These are phyloP conservation scores for Escovopsis sp. DNA, from an alignment of 2,329 filamentous ascomycete genomes.

Conservation along the genomic window DNA sequence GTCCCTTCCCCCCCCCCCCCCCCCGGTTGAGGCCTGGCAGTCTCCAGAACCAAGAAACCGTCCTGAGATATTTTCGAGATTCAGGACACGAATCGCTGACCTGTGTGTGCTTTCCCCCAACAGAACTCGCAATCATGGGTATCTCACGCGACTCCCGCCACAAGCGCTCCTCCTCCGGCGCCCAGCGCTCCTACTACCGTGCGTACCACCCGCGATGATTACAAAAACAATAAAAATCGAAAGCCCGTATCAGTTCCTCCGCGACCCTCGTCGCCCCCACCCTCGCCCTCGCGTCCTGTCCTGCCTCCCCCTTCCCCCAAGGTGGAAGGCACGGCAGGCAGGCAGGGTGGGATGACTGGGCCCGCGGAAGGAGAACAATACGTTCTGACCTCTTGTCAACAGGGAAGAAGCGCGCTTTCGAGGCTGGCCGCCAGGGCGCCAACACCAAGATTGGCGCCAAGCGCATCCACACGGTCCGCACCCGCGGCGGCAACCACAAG, in stretches of 20 bases:
- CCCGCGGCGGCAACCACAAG: slow-evolving; percentile 97
- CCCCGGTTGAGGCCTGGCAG: neutral
- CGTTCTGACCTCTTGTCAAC: slow-evolving; percentile 59
- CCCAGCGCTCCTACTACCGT: slow-evolving; percentile 91
- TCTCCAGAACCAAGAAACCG: neutral
- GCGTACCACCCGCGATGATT: slow-evolving; percentile 29
- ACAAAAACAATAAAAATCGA: slow-evolving; percentile 25
- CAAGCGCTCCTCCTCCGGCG: slow-evolving; percentile 98
- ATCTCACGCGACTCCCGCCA: slow-evolving; percentile 99
- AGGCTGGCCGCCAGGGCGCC: slow-evolving; percentile 97
- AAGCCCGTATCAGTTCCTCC: slow-evolving; percentile 46
- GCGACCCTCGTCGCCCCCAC: slow-evolving; percentile 1
- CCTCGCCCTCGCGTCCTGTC: no score
- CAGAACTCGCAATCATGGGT: slow-evolving; percentile 73
- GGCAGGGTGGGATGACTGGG: no score
- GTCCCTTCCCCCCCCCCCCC: neutral
- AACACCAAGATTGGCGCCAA: slow-evolving; percentile 98
- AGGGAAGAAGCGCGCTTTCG: slow-evolving; percentile 97
- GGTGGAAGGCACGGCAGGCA: no score
- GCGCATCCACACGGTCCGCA: slow-evolving; percentile 93
- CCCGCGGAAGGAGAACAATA: slow-evolving; percentile 28
- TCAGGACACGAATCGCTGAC: neutral
- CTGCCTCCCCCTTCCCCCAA: no score
- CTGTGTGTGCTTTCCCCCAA: neutral
- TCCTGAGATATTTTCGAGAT: no score